Base-by-base conservation (phyloP, 306 rosid species). In the Rosa persica region DNA sequence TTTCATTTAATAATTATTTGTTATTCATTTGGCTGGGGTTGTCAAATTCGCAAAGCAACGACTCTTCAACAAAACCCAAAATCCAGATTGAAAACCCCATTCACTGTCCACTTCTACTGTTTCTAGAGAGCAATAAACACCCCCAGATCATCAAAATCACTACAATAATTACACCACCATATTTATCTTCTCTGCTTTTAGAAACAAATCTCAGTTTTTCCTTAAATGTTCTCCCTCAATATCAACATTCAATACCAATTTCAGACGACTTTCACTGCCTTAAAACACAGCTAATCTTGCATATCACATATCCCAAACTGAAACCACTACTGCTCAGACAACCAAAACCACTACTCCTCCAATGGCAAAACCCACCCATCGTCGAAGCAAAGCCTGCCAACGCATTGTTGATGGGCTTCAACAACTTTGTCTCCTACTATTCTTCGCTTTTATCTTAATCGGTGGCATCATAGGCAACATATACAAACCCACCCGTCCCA, bases 321-420 rank as follows among this genome's bases (percentile, higher is more conserved):
- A 47, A 11, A 71, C 61, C 4, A 36, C 12, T 39, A 48, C 34
- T 47, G 46, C 76, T 2, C 51, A 22, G 15, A 22, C 2, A 22
- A 23, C 20, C 58, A 58, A 57, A 6, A 52, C 36, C 36, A 23
- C 17, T 61, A 5, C 10, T 20, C 60, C 73, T 58, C 10, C 62
- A 67, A 87, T 84, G 85, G 75, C 81, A 17, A 80, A 61, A 74
- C n/a, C 76, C 61, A 60, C 75, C n/a, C 75, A 39, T 10, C 77
- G 40, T 54, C 27, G 25, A 49, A 30, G 27, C 44, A 51, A 19
- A 10, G 65, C 65, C 34, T 58, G 65, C 8, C 65, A 58, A 23
- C 2, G 27, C 27, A 55, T 55, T 1, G 12, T 55, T 55, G 5
- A 55, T n/a, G 62, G 27, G 30, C 62, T 55, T n/a, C 30, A n/a